Conservation (phyloP, 148 eudicot genomes). For the Agrostemma githago region DNA sequence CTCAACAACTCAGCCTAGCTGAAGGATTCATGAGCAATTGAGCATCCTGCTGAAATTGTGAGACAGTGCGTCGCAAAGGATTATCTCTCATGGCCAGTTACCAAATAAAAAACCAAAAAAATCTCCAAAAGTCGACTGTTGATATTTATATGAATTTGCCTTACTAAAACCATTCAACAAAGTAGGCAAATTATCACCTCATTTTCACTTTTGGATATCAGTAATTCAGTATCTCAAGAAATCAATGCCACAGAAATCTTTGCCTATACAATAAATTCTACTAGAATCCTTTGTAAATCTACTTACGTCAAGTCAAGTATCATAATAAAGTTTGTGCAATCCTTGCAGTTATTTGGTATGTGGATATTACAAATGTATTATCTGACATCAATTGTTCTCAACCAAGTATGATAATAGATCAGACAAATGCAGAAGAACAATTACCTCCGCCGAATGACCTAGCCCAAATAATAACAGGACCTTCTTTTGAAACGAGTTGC, state of each 20-base stretch:
- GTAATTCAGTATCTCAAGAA: background rate
- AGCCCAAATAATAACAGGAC: slow-evolving; percentile 75
- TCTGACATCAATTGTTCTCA: background rate
- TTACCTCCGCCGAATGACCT: slow-evolving; percentile 70
- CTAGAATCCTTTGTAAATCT: background rate
- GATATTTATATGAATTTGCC: background rate
- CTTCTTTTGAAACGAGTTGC: slow-evolving; percentile 97
- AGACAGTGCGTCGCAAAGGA: background rate
- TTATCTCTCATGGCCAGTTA: background rate
- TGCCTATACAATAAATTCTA: background rate
- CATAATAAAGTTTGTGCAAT: background rate
- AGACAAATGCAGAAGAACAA: background rate
- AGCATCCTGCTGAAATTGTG: background rate
- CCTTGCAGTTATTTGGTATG: background rate
- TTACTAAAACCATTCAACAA: background rate
- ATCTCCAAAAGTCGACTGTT: background rate
- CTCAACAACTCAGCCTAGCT: background rate
- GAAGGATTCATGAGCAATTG: background rate
- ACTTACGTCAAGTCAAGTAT: background rate
- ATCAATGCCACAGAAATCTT: background rate
- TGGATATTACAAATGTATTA: background rate
- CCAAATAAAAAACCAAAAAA: background rate
- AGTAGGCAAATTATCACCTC: background rate
- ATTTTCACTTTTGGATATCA: background rate
- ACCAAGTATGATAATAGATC: background rate